Evolutionary conservation across 2,329 filamentous ascomycete species (phyloP), one percentile per base, ranked within the genome.

Genomic region (Triangularia verruculosa): DNA sequence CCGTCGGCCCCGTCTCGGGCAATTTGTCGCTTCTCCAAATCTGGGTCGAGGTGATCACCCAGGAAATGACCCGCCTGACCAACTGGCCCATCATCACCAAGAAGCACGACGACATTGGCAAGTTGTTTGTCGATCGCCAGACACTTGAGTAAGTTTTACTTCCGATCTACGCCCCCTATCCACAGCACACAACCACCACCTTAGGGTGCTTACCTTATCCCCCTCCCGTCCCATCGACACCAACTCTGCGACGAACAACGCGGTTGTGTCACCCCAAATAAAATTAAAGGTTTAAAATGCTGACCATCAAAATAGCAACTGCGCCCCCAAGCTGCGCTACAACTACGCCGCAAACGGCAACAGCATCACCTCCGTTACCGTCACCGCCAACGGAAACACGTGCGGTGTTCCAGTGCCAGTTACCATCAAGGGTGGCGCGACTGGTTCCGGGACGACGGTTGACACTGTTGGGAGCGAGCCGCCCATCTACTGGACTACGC

Each of bases 391-490:
- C 12, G 77, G 77, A 43, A 85, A 85, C 72, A 78, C 72, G 32
- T 87, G 84, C 74, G 72, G 71, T 47, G 79, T 78, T 0, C 75
- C 80, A 0, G 80, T 87, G 57, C 84, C 85, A 0, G 78, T 87
- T 17, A 86, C 83, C 0, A 77, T 86, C 65, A 84, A 80, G 39
- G 72, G 74, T 4, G 70, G 75, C 0, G 79, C 79, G 11, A 75
- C 74, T 51, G 79, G 76, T 0, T 76, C 77, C 28, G 78, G 78
- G 28, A 78, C 78, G 34, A 77, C 75, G 1, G 77, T 75, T 32
- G 83, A 88, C 69, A 74, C 86, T 72, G 69, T 85, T 17, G 86
- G 85, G n/a, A 78, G 70, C 51, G 82, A 85, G 71, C 81, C 83
- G 4, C 70, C 79, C 52, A 84, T 82, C 1, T 73, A 82, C 59